A percentile compares a stretch with the other conserved stretches of the same genome.
These are phyloP conservation scores for Nicotiana otophora DNA, from an alignment of 257 asterid species.

Conservation along the genomic window DNA sequence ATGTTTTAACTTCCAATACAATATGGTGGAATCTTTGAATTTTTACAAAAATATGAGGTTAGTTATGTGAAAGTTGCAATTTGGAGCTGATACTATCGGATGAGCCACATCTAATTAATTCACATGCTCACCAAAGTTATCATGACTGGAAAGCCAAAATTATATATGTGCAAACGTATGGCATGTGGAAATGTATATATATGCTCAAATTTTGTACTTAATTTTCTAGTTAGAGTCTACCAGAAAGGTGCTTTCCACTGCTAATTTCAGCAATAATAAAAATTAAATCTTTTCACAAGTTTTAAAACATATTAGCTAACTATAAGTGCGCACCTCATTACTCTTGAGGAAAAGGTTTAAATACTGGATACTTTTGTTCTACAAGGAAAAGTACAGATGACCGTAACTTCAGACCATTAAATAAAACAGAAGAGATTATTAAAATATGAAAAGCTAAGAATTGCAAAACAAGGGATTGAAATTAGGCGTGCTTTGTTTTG, in stretches of 20 bases:
- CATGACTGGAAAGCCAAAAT: background rate
- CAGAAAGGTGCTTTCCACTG: background rate
- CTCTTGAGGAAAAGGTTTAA: background rate
- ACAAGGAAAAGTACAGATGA: background rate
- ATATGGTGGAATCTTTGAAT: background rate
- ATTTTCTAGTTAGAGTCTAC: background rate
- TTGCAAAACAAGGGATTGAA: conserved; percentile 3
- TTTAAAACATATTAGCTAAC: background rate
- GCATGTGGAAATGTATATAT: background rate
- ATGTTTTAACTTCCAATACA: background rate
- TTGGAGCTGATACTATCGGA: background rate
- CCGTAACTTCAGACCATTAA: background rate
- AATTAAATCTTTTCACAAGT: background rate
- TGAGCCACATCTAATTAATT: background rate
- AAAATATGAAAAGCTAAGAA: background rate
- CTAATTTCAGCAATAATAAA: background rate
- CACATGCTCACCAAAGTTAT: background rate
- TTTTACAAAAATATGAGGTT: background rate
- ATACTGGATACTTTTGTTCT: background rate
- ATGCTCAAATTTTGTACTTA: background rate
- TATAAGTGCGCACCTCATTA: background rate
- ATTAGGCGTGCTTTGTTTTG: conserved; percentile 9
- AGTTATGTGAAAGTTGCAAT: background rate
- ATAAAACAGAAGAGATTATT: background rate
- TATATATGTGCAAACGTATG: background rate